These are phyloP conservation scores for Amyloporia xantha DNA, from an alignment of 768 basidiomycete genomes.

Conservation along the genomic window DNA sequence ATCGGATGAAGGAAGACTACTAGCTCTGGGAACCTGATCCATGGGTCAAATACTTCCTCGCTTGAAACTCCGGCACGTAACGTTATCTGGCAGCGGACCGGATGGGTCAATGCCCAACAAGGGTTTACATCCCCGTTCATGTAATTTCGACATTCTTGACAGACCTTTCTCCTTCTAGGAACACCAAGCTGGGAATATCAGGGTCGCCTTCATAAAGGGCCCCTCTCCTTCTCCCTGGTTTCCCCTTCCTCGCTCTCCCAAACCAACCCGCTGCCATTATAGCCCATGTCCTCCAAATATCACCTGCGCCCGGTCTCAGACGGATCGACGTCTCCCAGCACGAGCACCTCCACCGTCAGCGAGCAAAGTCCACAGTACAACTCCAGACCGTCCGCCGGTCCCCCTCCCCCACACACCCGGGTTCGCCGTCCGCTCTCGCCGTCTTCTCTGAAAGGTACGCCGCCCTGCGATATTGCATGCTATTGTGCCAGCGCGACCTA, in stretches of 20 bases:
- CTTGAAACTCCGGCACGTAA: constrained; percentile 6
- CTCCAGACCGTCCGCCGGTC: constrained; percentile 7
- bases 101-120: background rate
- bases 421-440: constrained; percentile 39
- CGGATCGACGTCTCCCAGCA: constrained; percentile 49
- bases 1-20: background rate
- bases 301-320: constrained; percentile 53
- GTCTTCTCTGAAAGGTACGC: constrained; percentile 51
- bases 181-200: too few species aligned
- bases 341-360: constrained; percentile 39
- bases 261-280: constrained; percentile 8
- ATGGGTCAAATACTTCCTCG: background rate
- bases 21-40: background rate
- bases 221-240: too few species aligned
- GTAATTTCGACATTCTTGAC: background rate
- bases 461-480: background rate
- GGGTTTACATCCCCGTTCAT: background rate
- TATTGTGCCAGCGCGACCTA: too few species aligned
- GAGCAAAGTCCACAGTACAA: constrained; percentile 30
- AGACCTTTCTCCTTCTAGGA: too few species aligned
- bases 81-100: constrained; percentile 8
- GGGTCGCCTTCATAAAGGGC: too few species aligned
- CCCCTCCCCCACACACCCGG: constrained; percentile 26
- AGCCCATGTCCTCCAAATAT: constrained; percentile 26
- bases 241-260: constrained; percentile 8